phyloP scores from a whole-genome alignment of 805 yeast genomes.

The Jamesozyma spencerorum region DNA sequence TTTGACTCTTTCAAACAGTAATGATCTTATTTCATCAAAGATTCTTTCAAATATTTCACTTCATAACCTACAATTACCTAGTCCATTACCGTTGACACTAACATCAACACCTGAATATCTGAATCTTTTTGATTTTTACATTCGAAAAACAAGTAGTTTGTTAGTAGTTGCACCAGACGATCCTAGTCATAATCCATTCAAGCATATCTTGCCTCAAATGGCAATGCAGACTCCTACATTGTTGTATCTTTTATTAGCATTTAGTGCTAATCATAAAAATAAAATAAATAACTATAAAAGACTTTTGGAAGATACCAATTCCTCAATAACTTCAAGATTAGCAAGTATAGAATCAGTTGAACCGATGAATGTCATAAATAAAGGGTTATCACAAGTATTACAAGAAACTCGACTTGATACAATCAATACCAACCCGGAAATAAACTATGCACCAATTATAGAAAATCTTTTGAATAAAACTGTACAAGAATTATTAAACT shows the following conservation, averaged over 20 bases:
- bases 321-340: neutral
- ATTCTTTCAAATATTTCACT: slow-evolving; percentile 1
- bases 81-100: slow-evolving; percentile 54
- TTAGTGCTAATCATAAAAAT: slow-evolving; percentile 36
- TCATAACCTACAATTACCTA: slow-evolving; percentile 4
- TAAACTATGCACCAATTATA: neutral
- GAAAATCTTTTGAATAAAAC: slow-evolving; percentile 48
- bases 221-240: slow-evolving; percentile 50
- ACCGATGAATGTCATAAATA: no score
- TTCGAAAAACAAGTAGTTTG: slow-evolving; percentile 48
- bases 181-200: slow-evolving; percentile 58
- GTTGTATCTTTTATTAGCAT: slow-evolving; percentile 46
- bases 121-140: slow-evolving; percentile 54
- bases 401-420: no score
- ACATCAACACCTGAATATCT: slow-evolving; percentile 50
- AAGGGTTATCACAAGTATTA: no score
- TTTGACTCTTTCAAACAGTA: no score
- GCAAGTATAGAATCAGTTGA: no score
- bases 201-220: slow-evolving; percentile 53
- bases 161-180: slow-evolving; percentile 59
- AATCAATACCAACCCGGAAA: no score
- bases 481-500: slow-evolving; percentile 44
- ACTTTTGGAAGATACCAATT: neutral
- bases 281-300: slow-evolving; percentile 10
- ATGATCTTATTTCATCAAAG: neutral